Evolutionary conservation across 2,329 filamentous ascomycete species (phyloP), one percentile per base, ranked within the genome.

Genomic region (Fusarium sp.): DNA sequence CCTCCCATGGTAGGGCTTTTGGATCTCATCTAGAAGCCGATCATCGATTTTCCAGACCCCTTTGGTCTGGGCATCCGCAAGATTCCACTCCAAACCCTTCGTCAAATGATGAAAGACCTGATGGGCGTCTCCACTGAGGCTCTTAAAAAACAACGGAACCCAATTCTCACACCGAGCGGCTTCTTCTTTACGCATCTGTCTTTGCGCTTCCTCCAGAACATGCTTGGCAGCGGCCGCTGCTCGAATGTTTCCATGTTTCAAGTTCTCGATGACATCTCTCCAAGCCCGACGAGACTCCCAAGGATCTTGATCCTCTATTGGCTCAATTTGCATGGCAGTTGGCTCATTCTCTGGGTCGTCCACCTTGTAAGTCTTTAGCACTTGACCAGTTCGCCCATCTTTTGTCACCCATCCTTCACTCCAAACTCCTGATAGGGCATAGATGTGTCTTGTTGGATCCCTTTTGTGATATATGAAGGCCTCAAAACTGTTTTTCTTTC

Each of bases 281-380:
- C 95, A 98, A 2, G 95, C 95, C 56, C 91, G 89, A 7, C 94
- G 89, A 9, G 93, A 93, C 84, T 98, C 95, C 80, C 94, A 91
- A 2, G 93, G 89, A 75, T 96, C 93, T 83, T 97, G 94, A 70
- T 92, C 82, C 62, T 93, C 90, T 27, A 94, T 78, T 0, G 72
- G 68, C 1, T 30, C 22, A 27, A 52, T 15, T 15, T 52, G 22
- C 47, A 52, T 52, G 22, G 15, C 25, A 15, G 47, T 7, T 9
- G 47, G 47, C 47, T 30, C 5, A 7, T 52, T 52, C 47, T 52
- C 47, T 5, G 47, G 25, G 4, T 25, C 47, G 14, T 30, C 47
- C 22, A 52, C 47, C 14, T 4, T 25, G 47, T 52, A 52, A n/a
- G 12, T 27, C 12, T 52, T 30, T 7, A 52, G 14, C 22, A 52